Percentiles rank a stretch among this genome's conserved stretches.
phyloP scores from a whole-genome alignment of 169 alveolate species.

The Plasmodium billcollinsi region DNA sequence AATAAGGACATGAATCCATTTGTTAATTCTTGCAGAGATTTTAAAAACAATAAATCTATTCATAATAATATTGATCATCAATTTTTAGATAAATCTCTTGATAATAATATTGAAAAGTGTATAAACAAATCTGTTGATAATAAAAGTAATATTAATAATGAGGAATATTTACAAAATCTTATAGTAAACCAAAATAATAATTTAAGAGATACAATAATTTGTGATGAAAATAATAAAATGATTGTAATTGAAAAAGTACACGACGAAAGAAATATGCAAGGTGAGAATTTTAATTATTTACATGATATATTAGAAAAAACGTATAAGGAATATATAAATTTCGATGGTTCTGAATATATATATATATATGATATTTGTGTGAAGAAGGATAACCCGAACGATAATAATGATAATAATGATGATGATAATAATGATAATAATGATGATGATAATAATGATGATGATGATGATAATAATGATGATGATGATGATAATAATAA shows the following conservation, averaged over 20 bases:
- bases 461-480: background rate
- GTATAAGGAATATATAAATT: slow-evolving; percentile 27
- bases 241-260: slow-evolving; percentile 12
- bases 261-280: background rate
- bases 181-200: background rate
- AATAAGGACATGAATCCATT: too few relatives aligned
- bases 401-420: background rate
- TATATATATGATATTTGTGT: slow-evolving; percentile 45
- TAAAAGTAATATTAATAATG: too few relatives aligned
- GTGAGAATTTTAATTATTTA: slow-evolving; percentile 21
- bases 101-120: too few relatives aligned
- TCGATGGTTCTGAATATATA: slow-evolving; percentile 56
- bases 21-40: too few relatives aligned
- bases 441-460: background rate
- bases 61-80: too few relatives aligned
- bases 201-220: background rate
- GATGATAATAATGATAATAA: background rate
- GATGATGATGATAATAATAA: background rate
- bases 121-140: too few relatives aligned
- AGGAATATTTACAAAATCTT: too few relatives aligned
- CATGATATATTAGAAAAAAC: slow-evolving; percentile 32
- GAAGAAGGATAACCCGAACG: background rate
- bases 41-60: too few relatives aligned
- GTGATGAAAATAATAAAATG: slow-evolving; percentile 9
- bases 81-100: too few relatives aligned